Percentiles rank a stretch among this genome's conserved stretches.
Evolutionary conservation across 2,329 filamentous ascomycete genomes (phyloP).

Genomic region (Phaeosphaeriaceae sp.): DNA sequence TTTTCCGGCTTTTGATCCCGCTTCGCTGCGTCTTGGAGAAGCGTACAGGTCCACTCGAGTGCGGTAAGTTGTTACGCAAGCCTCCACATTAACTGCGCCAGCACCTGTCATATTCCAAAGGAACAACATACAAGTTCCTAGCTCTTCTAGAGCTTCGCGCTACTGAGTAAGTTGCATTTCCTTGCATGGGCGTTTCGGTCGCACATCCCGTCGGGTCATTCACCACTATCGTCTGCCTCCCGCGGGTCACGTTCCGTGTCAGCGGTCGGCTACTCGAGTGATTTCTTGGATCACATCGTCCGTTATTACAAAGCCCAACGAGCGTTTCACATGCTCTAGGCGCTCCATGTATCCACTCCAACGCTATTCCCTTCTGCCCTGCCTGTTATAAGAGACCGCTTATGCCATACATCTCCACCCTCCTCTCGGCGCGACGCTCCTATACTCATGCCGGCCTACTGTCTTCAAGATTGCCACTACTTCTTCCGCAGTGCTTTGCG

Average conservation of each 20-base stretch:
- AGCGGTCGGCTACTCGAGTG: constrained; percentile 35
- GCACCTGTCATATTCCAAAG: constrained; percentile 12
- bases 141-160: constrained; percentile 24
- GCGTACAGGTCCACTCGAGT: constrained; percentile 14
- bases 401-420: constrained; percentile 16
- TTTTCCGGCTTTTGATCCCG: constrained; percentile 37
- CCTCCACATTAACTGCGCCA: constrained; percentile 35
- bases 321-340: constrained; percentile 44
- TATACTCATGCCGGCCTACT: constrained; percentile 76
- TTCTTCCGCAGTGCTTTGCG: constrained; percentile 90
- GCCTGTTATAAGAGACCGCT: constrained; percentile 39
- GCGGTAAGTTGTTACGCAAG: constrained; percentile 32
- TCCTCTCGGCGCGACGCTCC: constrained; percentile 22
- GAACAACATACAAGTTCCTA: constrained; percentile 15
- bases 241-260: constrained; percentile 42
- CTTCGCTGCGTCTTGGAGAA: constrained; percentile 14
- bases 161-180: constrained; percentile 40
- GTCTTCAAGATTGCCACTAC: constrained; percentile 86
- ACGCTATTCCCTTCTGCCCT: constrained; percentile 42
- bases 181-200: constrained; percentile 26
- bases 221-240: constrained; percentile 31
- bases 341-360: constrained; percentile 24
- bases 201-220: constrained; percentile 30
- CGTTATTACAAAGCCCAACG: constrained; percentile 37
- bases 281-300: constrained; percentile 31